Evolutionary conservation across 352 stramenopile genomes (phyloP), one percentile per base, ranked within the genome.

Genomic region (Pythium guiyangense): DNA sequence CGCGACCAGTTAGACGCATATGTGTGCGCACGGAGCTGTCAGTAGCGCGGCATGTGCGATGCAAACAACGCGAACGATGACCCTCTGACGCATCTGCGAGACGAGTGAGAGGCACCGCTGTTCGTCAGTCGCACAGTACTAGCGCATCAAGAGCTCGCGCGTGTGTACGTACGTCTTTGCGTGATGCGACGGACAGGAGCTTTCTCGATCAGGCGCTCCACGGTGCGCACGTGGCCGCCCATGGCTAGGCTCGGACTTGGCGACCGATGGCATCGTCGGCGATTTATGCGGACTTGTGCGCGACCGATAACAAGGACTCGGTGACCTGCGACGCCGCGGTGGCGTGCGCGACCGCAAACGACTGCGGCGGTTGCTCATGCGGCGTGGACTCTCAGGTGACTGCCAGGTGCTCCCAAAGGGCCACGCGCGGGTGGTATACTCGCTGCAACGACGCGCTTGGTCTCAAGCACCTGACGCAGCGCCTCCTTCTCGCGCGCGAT

Each of bases 171-270:
- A 87, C 79, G 62, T 92, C 83, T 44, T 88, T 88, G 9, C 4
- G 83, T 92, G 67, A 90, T 88, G 34, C 80, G 65, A 9, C 74
- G 68, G n/a, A 88, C 74, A 6, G 83, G 83, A 14, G 83, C 74
- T 57, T 90, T 87, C 39, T 88, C 79, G 11, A 92, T 49, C 27
- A 92, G 64, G 4, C 67, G 69, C 49, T 60, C 62, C 1, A 69
- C 79, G 39, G 87, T 76, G 9, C 63, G 62, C 49, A 81, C 74
- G 31, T 90, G 77, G 25, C 76, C 79, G 46, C 79, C 79, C 78
- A 92, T 89, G n/a, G 84, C 70, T 6, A 14, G 39, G n/a, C 42
- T 47, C n/a, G 40, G 37, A 22, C 52, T 54, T 20, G 52, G 48
- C 6, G 49, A 58, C 11, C 50, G 62, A 47, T 47, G 42, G n/a